phyloP scores from a whole-genome alignment of 139 green algal species.

The Coccomyxa sp. region DNA sequence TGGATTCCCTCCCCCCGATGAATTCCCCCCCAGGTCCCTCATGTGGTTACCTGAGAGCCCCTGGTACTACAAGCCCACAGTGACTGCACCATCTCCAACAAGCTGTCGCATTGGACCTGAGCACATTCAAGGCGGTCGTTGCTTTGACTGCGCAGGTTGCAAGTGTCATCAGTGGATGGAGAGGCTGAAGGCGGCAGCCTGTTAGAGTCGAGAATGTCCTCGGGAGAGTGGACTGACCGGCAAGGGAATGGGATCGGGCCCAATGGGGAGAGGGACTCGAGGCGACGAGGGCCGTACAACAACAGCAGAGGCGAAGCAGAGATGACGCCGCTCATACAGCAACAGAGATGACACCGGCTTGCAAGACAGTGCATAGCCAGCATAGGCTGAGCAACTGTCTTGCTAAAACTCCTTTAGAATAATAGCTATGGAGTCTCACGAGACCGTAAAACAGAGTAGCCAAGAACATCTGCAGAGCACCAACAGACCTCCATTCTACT shows the following conservation, averaged over 20 bases:
- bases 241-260: neutral
- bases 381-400: no score
- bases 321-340: neutral
- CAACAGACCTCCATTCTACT: no score
- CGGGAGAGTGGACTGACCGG: neutral
- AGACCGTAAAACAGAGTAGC: no score
- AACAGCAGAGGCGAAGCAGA: neutral
- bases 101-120: no score
- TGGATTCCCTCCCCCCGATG: neutral
- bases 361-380: no score
- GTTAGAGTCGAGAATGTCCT: neutral
- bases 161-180: neutral
- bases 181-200: neutral
- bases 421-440: no score
- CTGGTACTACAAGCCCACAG: neutral
- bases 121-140: neutral
- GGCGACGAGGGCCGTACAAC: neutral
- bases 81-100: neutral
- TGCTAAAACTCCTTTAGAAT: no score
- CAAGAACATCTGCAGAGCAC: no score
- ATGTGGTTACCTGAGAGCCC: neutral
- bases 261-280: neutral
- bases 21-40: neutral
- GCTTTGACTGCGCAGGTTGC: neutral
- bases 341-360: no score